Evolutionary conservation across 1,284 basidiomycete genomes (phyloP).

Genomic region (Lentinula novae-zelandiae): DNA sequence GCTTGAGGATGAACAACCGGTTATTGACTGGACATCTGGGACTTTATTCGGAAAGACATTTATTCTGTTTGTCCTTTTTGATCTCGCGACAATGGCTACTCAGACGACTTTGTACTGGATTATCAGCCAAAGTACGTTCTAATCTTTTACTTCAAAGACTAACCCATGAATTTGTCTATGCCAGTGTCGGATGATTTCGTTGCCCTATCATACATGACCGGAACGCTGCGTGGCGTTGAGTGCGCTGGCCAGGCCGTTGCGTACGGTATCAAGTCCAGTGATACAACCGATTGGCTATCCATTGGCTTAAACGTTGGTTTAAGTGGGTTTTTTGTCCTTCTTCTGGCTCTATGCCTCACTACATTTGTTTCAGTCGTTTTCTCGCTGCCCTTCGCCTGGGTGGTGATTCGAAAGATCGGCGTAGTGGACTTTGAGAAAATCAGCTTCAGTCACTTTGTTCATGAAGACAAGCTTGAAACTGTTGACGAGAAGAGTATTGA

Average conservation of each 20-base stretch:
- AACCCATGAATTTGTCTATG: not conserved
- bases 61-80: constrained; percentile 27
- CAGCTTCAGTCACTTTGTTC: constrained; percentile 6
- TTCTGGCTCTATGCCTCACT: not conserved
- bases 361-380: constrained; percentile 21
- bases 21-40: constrained; percentile 30
- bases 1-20: constrained; percentile 24
- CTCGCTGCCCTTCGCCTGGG: constrained; percentile 28
- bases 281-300: constrained; percentile 30
- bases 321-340: constrained; percentile 18
- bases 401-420: constrained; percentile 27
- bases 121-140: constrained; percentile 26
- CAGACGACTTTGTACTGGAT: constrained; percentile 30
- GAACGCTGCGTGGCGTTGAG: constrained; percentile 29
- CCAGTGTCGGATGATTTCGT: constrained; percentile 32
- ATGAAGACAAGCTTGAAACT: not conserved
- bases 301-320: constrained; percentile 29
- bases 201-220: constrained; percentile 30
- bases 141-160: not conserved
- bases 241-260: constrained; percentile 31
- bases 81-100: constrained; percentile 30
- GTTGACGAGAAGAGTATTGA: constrained; percentile 7
- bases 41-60: constrained; percentile 27
- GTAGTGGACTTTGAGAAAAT: constrained; percentile 24
- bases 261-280: constrained; percentile 30